These are phyloP conservation scores for Ceratobasidium theobromae DNA, from an alignment of 1,284 basidiomycete species.

Conservation along the genomic window DNA sequence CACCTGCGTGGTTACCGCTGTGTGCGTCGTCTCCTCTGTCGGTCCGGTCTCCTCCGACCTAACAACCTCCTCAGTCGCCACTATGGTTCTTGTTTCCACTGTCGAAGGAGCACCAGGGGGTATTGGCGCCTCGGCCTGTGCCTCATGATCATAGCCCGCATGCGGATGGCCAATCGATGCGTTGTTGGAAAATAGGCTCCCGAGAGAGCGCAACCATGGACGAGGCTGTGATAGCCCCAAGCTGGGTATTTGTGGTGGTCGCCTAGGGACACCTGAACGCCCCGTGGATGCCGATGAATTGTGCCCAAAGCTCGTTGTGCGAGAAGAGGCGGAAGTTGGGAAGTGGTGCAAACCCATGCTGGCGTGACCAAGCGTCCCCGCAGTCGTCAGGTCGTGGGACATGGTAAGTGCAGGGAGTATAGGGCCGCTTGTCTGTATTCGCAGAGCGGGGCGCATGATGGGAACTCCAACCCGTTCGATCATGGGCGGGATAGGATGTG, in stretches of 20 bases:
- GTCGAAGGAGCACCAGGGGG: not conserved
- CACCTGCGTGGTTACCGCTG: not conserved
- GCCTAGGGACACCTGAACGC: not conserved
- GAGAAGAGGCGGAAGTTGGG: slow-evolving; percentile 15
- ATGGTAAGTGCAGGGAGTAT: not conserved
- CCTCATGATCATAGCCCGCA: not conserved
- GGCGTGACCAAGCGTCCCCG: slow-evolving; percentile 8
- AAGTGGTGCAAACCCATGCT: not conserved
- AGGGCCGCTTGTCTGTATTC: not conserved
- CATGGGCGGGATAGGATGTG: not conserved
- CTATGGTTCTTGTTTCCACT: not conserved
- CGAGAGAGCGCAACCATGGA: slow-evolving; percentile 27
- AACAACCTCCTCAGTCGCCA: not conserved
- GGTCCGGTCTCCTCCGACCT: not conserved
- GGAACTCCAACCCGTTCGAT: slow-evolving; percentile 1
- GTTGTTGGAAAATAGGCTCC: slow-evolving; percentile 20
- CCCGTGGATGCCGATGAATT: slow-evolving; percentile 1
- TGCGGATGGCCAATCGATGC: slow-evolving; percentile 17
- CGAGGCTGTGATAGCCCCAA: slow-evolving; percentile 25
- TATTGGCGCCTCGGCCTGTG: not conserved
- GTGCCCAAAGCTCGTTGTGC: slow-evolving; percentile 13
- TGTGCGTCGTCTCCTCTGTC: not conserved
- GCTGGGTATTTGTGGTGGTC: slow-evolving; percentile 23
- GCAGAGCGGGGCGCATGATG: slow-evolving; percentile 2
- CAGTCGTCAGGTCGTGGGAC: slow-evolving; percentile 11